These are phyloP conservation scores for Grigorovia humatica DNA, from an alignment of 805 yeast species.

Conservation along the genomic window DNA sequence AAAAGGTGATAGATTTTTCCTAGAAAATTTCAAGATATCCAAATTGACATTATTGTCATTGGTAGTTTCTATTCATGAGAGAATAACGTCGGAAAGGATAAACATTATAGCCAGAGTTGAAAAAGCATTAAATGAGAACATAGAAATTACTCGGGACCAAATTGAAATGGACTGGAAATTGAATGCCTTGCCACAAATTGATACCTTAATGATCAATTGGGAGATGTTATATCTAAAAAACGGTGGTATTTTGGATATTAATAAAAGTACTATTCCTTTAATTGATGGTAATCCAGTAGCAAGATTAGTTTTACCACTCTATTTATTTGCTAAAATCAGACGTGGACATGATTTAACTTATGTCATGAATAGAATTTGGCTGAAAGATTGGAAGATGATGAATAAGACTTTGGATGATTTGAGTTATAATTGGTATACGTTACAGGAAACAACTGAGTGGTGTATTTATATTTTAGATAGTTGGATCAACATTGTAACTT, in stretches of 20 bases:
- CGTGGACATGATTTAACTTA: constrained; percentile 53
- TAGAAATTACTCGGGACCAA: constrained; percentile 28
- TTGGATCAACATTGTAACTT: constrained; percentile 66
- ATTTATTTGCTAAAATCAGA: constrained; percentile 57
- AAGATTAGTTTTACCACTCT: constrained; percentile 56
- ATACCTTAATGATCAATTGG: constrained; percentile 53
- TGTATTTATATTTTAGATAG: constrained; percentile 50
- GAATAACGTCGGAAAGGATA: constrained; percentile 43
- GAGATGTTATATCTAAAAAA: constrained; percentile 50
- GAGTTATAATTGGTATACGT: constrained; percentile 46
- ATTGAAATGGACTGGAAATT: constrained; percentile 57
- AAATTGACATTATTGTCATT: constrained; percentile 40
- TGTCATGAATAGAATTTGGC: constrained; percentile 48
- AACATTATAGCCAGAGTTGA: constrained; percentile 11
- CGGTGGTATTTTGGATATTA: constrained; percentile 52
- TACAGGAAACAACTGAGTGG: constrained; percentile 51
- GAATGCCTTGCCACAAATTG: constrained; percentile 48
- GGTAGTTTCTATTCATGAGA: constrained; percentile 57
- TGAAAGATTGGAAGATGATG: constrained; percentile 62
- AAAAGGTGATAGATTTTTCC: constrained; percentile 29
- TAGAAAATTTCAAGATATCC: constrained; percentile 25
- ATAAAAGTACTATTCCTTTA: constrained; percentile 30
- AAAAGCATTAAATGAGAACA: constrained; percentile 13
- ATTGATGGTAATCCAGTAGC: constrained; percentile 45
- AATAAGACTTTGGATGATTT: constrained; percentile 39